These are phyloP conservation scores for Parietichytrium sp. DNA, from an alignment of 108 stramenopile genomes.

Conservation along the genomic window DNA sequence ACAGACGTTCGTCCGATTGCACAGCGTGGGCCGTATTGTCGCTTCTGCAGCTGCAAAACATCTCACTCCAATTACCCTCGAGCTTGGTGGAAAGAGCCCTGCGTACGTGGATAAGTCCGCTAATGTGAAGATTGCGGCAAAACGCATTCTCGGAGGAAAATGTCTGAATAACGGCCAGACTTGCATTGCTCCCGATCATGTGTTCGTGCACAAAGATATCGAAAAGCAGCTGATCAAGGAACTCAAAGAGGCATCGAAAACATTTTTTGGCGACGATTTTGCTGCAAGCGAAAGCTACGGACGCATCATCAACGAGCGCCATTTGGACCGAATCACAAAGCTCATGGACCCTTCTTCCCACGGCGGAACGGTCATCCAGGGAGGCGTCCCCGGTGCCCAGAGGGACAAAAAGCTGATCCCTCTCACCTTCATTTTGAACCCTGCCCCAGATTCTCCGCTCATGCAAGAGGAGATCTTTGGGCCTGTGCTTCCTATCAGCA, in stretches of 20 bases:
- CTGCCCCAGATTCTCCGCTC: neutral
- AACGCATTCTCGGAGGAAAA: constrained; percentile 70
- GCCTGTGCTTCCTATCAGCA: constrained; percentile 47
- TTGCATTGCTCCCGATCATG: constrained; percentile 80
- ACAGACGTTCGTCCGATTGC: neutral
- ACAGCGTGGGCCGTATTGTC: constrained; percentile 63
- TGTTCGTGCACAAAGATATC: constrained; percentile 53
- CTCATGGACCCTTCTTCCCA: constrained; percentile 27
- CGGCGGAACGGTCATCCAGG: constrained; percentile 17
- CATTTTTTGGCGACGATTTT: constrained; percentile 41
- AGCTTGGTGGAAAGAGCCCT: constrained; percentile 89
- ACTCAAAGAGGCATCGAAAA: neutral
- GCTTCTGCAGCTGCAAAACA: constrained; percentile 73
- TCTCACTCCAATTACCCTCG: constrained; percentile 77
- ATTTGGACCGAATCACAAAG: constrained; percentile 17
- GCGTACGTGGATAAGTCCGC: constrained; percentile 56
- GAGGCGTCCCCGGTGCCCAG: constrained; percentile 20
- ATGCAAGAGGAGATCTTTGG: constrained; percentile 58
- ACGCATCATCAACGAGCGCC: constrained; percentile 19
- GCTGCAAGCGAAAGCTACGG: neutral
- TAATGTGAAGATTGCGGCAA: constrained; percentile 55
- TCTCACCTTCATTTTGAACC: constrained; percentile 40
- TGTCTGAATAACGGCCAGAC: constrained; percentile 78
- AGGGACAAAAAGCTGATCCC: constrained; percentile 28
- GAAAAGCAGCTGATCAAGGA: neutral